phyloP scores from a whole-genome alignment of 768 basidiomycete genomes.

The Rickenella mellea region DNA sequence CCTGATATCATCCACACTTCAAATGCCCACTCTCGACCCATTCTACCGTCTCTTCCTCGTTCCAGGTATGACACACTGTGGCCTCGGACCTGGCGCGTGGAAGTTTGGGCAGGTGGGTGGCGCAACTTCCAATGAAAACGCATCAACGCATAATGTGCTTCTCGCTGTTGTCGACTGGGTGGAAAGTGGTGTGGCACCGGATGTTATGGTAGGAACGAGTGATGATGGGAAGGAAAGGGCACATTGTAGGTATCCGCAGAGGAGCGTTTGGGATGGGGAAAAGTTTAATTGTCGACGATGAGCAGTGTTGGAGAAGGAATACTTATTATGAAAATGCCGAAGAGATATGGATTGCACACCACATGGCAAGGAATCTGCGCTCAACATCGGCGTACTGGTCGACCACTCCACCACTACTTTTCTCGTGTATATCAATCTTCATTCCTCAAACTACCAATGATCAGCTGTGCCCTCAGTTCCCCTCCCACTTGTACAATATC shows the following conservation, averaged over 20 bases:
- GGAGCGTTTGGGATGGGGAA: not conserved
- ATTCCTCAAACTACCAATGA: too few species aligned
- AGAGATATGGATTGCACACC: too few species aligned
- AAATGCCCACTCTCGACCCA: conserved; percentile 16
- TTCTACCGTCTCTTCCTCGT: conserved; percentile 23
- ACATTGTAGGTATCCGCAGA: not conserved
- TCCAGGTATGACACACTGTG: conserved; percentile 24
- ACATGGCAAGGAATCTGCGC: too few species aligned
- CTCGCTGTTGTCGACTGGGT: conserved; percentile 24
- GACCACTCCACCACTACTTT: too few species aligned
- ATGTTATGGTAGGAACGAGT: conserved; percentile 8
- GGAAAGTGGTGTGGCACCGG: conserved; percentile 20
- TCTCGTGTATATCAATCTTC: too few species aligned
- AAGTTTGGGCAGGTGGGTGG: conserved; percentile 17
- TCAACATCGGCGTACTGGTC: too few species aligned
- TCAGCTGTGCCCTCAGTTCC: too few species aligned
- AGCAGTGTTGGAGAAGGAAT: too few species aligned
- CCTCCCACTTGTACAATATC: too few species aligned
- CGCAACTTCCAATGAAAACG: conserved; percentile 9
- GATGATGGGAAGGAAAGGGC: not conserved
- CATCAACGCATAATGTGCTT: conserved; percentile 17
- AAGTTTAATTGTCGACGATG: not conserved
- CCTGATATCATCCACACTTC: conserved; percentile 9
- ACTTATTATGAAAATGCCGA: too few species aligned
- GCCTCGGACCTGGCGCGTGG: conserved; percentile 17